Conservation (phyloP, 306 rosid genomes). For the Quercus glauca region DNA sequence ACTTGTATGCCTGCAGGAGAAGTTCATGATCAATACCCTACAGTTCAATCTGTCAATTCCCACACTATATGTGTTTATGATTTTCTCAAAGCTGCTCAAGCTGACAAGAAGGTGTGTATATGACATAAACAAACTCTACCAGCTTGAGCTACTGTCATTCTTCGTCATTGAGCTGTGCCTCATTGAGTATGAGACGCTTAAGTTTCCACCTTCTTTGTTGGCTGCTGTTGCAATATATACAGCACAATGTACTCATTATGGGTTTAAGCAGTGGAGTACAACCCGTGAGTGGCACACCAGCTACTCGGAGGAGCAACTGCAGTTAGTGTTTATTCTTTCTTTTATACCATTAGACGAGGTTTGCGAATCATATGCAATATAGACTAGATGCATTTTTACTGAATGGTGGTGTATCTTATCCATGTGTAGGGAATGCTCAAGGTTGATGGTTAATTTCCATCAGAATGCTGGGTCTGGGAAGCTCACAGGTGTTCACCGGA, state of each 20-base stretch:
- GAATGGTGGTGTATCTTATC: background rate
- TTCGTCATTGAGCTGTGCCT: constrained; percentile 79
- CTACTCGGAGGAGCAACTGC: constrained; percentile 63
- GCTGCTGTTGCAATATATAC: constrained; percentile 85
- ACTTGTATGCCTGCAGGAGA: constrained; percentile 32
- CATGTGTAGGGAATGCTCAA: constrained; percentile 68
- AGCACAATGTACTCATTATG: constrained; percentile 53
- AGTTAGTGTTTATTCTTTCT: constrained; percentile 42
- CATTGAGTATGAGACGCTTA: constrained; percentile 70
- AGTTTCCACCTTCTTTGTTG: constrained; percentile 66
- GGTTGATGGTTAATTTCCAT: constrained; percentile 64
- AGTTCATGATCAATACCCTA: constrained; percentile 44
- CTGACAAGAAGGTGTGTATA: constrained; percentile 35
- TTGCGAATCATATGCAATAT: background rate
- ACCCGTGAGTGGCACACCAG: constrained; percentile 65
- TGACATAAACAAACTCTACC: background rate
- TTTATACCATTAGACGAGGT: background rate
- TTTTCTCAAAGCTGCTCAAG: constrained; percentile 55
- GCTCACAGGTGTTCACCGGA: constrained; percentile 41
- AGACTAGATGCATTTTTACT: background rate
- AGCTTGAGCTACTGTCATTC: constrained; percentile 49
- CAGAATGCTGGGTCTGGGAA: constrained; percentile 58
- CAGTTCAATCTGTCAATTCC: constrained; percentile 60
- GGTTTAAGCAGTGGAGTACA: constrained; percentile 70
- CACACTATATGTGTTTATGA: constrained; percentile 52